phyloP scores from a whole-genome alignment of 768 basidiomycete species.

The Termitomyces sp. region DNA sequence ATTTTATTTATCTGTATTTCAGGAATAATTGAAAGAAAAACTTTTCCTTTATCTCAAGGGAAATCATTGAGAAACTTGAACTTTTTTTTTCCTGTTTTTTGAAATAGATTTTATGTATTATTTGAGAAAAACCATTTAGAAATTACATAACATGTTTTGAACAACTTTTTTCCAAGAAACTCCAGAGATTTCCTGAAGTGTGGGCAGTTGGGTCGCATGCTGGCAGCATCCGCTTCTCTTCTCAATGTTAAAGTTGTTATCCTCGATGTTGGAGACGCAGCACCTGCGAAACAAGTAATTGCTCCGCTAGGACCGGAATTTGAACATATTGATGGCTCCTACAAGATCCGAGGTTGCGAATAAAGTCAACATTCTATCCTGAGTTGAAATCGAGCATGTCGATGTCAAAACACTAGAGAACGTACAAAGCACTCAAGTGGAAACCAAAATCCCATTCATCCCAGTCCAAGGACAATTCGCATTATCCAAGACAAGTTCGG shows the following conservation, averaged over 20 bases:
- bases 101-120: too few relatives aligned
- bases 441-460: constrained; percentile 51
- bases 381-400: constrained; percentile 98
- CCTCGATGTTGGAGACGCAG: constrained; percentile 75
- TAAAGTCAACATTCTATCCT: constrained; percentile 83
- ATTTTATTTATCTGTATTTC: too few relatives aligned
- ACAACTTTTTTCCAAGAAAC: too few relatives aligned
- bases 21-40: too few relatives aligned
- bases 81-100: too few relatives aligned
- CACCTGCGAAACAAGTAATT: constrained; percentile 88
- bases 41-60: too few relatives aligned
- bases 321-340: constrained; percentile 85
- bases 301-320: constrained; percentile 41
- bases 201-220: constrained; percentile 97
- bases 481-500: constrained; percentile 85
- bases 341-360: constrained; percentile 79
- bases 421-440: constrained; percentile 34
- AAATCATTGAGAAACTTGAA: too few relatives aligned
- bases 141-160: too few relatives aligned
- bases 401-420: constrained; percentile 69
- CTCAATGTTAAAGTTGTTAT: constrained; percentile 81
- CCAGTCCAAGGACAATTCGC: constrained; percentile 74
- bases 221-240: constrained; percentile 83
- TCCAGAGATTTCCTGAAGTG: too few relatives aligned
- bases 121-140: too few relatives aligned